A percentile compares a stretch with the other conserved stretches of the same genome.
These are phyloP conservation scores for Hypoxylon sp. DNA, from an alignment of 2,329 filamentous ascomycete genomes.

Conservation along the genomic window DNA sequence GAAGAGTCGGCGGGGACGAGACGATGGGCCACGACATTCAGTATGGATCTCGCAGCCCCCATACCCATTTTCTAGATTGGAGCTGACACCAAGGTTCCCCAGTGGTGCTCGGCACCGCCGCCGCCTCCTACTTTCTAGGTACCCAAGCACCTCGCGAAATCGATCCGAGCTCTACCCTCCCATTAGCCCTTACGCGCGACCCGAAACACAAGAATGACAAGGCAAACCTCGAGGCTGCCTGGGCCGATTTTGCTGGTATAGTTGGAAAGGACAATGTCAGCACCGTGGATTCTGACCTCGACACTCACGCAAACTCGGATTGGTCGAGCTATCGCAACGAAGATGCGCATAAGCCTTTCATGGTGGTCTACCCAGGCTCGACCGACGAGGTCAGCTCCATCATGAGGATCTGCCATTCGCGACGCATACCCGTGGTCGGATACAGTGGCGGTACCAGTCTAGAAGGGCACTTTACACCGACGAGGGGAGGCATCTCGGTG, in stretches of 20 bases:
- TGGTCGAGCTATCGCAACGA: constrained; percentile 68
- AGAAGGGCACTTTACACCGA: constrained; percentile 80
- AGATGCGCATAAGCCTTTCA: constrained; percentile 63
- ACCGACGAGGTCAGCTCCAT: constrained; percentile 78
- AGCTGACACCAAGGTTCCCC: not conserved
- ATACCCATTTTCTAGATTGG: not conserved
- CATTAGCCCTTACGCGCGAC: constrained; percentile 59
- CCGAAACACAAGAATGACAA: constrained; percentile 66
- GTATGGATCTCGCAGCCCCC: constrained; percentile 49
- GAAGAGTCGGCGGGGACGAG: constrained; percentile 50
- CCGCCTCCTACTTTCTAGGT: constrained; percentile 66
- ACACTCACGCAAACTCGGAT: constrained; percentile 64
- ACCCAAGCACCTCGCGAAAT: constrained; percentile 60
- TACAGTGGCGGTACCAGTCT: constrained; percentile 81
- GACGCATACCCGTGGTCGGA: constrained; percentile 75
- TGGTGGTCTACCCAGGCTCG: constrained; percentile 74
- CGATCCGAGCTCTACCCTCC: constrained; percentile 65
- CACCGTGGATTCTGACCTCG: constrained; percentile 63
- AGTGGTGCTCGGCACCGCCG: constrained; percentile 63
- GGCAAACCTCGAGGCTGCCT: constrained; percentile 72
- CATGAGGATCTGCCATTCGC: constrained; percentile 77
- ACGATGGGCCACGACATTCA: constrained; percentile 62
- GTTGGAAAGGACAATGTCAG: constrained; percentile 71
- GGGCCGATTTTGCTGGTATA: constrained; percentile 72
- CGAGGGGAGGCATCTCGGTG: constrained; percentile 76